Evolutionary conservation across 1,284 basidiomycete genomes (phyloP).

Genomic region (Ceratorhiza oryzae-sativae): DNA sequence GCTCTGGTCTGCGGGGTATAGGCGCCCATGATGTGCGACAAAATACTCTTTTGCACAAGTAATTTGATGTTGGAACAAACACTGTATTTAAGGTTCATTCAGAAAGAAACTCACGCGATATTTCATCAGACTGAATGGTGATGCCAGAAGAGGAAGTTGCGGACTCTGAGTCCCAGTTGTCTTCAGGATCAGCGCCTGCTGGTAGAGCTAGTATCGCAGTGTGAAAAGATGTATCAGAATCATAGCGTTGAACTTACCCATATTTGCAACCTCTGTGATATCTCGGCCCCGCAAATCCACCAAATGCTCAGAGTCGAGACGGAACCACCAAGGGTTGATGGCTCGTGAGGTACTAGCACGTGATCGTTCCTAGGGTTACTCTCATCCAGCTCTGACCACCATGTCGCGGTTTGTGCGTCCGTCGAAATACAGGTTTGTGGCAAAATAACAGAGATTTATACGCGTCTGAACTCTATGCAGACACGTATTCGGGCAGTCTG

Average conservation of each 20-base stretch:
- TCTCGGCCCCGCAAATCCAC: no score
- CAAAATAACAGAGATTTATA: not conserved
- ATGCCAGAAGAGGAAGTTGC: not conserved
- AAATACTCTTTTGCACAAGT: slow-evolving; percentile 26
- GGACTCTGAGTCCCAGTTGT: not conserved
- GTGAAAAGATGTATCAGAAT: no score
- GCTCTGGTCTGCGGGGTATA: slow-evolving; percentile 3
- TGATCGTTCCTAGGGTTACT: slow-evolving; percentile 7
- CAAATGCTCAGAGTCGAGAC: no score
- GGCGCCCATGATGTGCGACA: slow-evolving; percentile 15
- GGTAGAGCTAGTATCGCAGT: no score
- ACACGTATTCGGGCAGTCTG: slow-evolving; percentile 87
- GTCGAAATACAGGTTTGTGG: slow-evolving; percentile 62
- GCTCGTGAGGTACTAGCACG: slow-evolving; percentile 6
- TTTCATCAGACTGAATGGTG: no score
- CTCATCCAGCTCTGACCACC: slow-evolving; percentile 10
- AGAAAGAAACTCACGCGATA: no score
- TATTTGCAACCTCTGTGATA: no score
- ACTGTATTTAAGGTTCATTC: no score
- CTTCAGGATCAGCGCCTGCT: no score
- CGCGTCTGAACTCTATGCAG: slow-evolving; percentile 52
- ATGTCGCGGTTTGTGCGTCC: slow-evolving; percentile 67
- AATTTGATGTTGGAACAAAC: no score
- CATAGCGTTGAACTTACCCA: no score
- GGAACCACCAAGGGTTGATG: no score